Evolutionary conservation across 116 monocot genomes (phyloP).

Genomic region (Dioscorea cayenensis): DNA sequence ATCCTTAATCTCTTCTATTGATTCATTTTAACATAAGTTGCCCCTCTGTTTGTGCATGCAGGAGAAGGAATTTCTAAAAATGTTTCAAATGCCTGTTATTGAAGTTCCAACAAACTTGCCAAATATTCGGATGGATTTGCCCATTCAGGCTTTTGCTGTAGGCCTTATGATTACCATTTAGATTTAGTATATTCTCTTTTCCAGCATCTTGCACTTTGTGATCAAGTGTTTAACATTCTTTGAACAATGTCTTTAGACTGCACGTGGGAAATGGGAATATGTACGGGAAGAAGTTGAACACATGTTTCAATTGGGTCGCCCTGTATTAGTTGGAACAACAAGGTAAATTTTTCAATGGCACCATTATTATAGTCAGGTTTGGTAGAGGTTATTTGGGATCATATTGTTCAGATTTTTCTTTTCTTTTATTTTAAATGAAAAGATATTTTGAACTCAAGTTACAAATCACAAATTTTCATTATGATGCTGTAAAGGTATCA

Average conservation of each 20-base stretch:
- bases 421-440: background rate
- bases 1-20: background rate
- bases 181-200: conserved; percentile 2
- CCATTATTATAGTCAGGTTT: background rate
- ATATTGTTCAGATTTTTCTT: background rate
- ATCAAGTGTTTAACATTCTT: background rate
- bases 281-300: conserved; percentile 82
- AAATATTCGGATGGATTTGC: conserved; percentile 83
- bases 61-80: conserved; percentile 98
- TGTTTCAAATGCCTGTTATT: conserved; percentile 97
- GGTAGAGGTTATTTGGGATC: background rate
- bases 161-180: conserved; percentile 9
- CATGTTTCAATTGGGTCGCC: conserved; percentile 87
- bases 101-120: conserved; percentile 98
- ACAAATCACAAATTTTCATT: background rate
- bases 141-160: conserved; percentile 99
- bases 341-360: conserved; percentile 39
- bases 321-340: conserved; percentile 98
- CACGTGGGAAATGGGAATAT: conserved; percentile 94
- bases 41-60: conserved; percentile 25
- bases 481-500: background rate
- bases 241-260: conserved; percentile 54
- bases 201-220: background rate
- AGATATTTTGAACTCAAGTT: background rate
- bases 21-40: conserved; percentile 1